Base-by-base conservation (phyloP, 129 eudicot genomes). In the Centella asiatica region DNA sequence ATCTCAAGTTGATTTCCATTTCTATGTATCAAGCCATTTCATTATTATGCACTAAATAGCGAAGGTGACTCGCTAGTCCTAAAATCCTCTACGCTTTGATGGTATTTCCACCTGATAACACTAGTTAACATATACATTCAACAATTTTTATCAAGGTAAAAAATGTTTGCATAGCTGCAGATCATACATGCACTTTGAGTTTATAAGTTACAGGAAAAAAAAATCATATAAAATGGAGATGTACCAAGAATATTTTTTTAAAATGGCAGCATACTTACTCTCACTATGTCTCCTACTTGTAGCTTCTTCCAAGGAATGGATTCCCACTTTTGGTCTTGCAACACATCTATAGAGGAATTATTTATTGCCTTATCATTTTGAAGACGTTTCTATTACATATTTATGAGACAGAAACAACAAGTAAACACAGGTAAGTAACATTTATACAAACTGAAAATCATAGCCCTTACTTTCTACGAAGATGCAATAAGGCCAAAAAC, bases 301-400 rank as follows among this genome's bases (percentile, higher is more conserved):
- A 90, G 74, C 77, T 81, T 83, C 80, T 90, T 90, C 97, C 97
- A 90, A 39, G 97, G 89, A 64, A 66, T 50, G 65, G 73, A 20
- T 67, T 77, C 85, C 97, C 97, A 90, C 54, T 62, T 74, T 56
- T 79, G 78, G 65, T 82, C 95, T 86, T 80, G 95, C 64, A 90
- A 76, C 25, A 90, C 74, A 14, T 90, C 97, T 50, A 90, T 65
- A 65, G 77, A 32, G 52, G 97, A 65, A 73, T 86, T 86, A 57
- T 90, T 90, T 68, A 90, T 83, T n/a, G 95, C 24, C 93, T 69
- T 74, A 62, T 90, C 97, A 60, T 90, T 90, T 76, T 90, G 95
- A 69, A 81, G 75, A 57, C 97, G 97, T 50, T 90, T 90, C 97
- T 90, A 86, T 71, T 75, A 27, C 68, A 76, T 60, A 67, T 51